These are phyloP conservation scores for Lactifluus hygrophoroides DNA, from an alignment of 768 basidiomycete genomes.

Conservation along the genomic window DNA sequence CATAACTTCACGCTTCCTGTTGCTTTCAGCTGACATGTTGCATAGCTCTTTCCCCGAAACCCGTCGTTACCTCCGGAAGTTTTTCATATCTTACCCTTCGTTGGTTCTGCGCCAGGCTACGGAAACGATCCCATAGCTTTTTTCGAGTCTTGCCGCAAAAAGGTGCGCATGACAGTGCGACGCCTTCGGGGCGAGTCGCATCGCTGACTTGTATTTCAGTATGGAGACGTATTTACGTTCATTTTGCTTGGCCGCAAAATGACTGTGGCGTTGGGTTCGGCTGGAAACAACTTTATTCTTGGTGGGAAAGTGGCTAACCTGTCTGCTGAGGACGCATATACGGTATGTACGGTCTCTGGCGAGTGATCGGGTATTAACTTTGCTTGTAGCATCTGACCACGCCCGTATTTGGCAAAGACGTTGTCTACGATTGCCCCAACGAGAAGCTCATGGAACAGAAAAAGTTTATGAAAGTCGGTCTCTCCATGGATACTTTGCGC, in stretches of 20 bases:
- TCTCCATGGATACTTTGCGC: slow-evolving; percentile 86
- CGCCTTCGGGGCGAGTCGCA: not conserved
- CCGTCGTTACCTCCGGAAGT: slow-evolving; percentile 78
- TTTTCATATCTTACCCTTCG: slow-evolving; percentile 84
- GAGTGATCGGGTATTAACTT: not conserved
- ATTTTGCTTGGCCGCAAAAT: slow-evolving; percentile 81
- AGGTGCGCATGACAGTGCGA: slow-evolving; percentile 39
- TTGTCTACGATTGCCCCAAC: slow-evolving; percentile 96
- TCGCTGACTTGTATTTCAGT: slow-evolving; percentile 37
- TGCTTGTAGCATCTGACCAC: slow-evolving; percentile 70
- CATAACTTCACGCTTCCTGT: not conserved
- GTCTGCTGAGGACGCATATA: slow-evolving; percentile 96
- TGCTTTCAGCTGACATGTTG: slow-evolving; percentile 1
- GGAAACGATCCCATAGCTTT: slow-evolving; percentile 92
- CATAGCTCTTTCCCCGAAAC: slow-evolving; percentile 58
- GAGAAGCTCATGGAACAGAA: slow-evolving; percentile 98
- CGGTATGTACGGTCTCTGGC: slow-evolving; percentile 35
- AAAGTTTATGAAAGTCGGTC: slow-evolving; percentile 93
- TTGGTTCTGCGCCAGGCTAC: slow-evolving; percentile 85
- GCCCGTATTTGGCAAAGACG: slow-evolving; percentile 94
- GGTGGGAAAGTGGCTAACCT: slow-evolving; percentile 90
- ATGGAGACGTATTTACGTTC: slow-evolving; percentile 97
- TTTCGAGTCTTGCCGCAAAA: slow-evolving; percentile 68
- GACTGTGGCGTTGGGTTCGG: slow-evolving; percentile 84
- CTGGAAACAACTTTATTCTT: slow-evolving; percentile 89